Evolutionary conservation across 192 early-diverging fungal species (phyloP), one percentile per base, ranked within the genome.

Genomic region (Ambispora gerdemannii): DNA sequence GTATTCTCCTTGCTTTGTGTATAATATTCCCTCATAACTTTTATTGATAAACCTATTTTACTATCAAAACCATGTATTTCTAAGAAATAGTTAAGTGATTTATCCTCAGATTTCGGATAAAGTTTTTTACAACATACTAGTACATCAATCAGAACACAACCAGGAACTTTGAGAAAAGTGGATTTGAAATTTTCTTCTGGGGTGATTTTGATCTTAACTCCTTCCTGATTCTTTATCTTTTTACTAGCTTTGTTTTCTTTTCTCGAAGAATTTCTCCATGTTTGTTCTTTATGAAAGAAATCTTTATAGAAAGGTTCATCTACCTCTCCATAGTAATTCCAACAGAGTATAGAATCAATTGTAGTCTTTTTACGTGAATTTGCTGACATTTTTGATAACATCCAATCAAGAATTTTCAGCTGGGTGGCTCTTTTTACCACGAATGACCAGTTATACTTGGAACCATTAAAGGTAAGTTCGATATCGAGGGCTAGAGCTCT

Each of bases 311-410:
- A n/a, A n/a, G n/a, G n/a, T n/a, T n/a, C n/a, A n/a, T n/a, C n/a
- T n/a, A n/a, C n/a, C n/a, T n/a, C n/a, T n/a, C n/a, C n/a, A n/a
- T n/a, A n/a, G n/a, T n/a, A n/a, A n/a, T n/a, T n/a, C n/a, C n/a
- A n/a, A n/a, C n/a, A n/a, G n/a, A n/a, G n/a, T n/a, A n/a, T n/a
- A n/a, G 2, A 50, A 50, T 49, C 47, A 49, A 49, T 49, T 19
- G 47, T 49, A 49, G 31, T 2, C 15, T 62, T 62, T 62, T 62
- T 63, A 62, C 3, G 31, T 63, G 61, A 34, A 17, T 63, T 63
- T 35, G 60, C 61, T 34, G 15, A 63, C 34, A 63, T 63, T 2
- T 50, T 49, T 49, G 47, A 13, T 19, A 2, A 15, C 50, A 0
- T 50, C 50, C 50, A 50, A 49, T 49, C 47, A 13, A 49, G 19